Evolutionary conservation across 2,329 filamentous ascomycete species (phyloP).

Genomic region (Cladobotryum protrusum): DNA sequence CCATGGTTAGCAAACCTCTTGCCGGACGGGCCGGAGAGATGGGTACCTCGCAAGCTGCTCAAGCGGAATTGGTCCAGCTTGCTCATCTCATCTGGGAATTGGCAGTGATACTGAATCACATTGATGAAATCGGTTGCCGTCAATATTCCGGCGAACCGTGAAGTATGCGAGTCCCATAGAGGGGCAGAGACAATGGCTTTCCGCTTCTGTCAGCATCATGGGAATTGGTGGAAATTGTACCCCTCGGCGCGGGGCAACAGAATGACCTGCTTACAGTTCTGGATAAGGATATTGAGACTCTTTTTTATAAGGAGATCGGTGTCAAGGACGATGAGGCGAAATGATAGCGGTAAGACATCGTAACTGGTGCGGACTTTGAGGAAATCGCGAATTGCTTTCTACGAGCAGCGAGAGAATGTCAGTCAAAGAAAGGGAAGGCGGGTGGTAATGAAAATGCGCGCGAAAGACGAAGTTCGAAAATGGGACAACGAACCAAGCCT

Average conservation of each 20-base stretch:
- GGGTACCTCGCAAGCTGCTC: slow-evolving; percentile 79
- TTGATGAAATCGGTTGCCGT: slow-evolving; percentile 98
- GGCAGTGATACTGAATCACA: slow-evolving; percentile 97
- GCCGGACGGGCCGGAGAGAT: background rate
- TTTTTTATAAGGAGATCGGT: slow-evolving; percentile 94
- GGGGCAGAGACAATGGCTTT: slow-evolving; percentile 94
- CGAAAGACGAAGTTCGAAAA: background rate
- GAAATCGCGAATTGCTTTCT: slow-evolving; percentile 92
- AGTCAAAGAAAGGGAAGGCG: background rate
- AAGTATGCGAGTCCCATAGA: slow-evolving; percentile 90
- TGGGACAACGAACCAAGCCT: slow-evolving; percentile 58
- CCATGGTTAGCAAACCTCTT: background rate
- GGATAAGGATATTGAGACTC: slow-evolving; percentile 88
- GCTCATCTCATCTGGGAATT: slow-evolving; percentile 83
- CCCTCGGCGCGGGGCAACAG: background rate
- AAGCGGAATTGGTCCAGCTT: slow-evolving; percentile 91
- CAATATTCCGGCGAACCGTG: slow-evolving; percentile 86
- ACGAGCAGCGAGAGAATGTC: slow-evolving; percentile 18
- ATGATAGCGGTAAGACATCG: slow-evolving; percentile 93
- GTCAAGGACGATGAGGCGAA: slow-evolving; percentile 92
- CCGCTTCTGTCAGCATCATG: slow-evolving; percentile 6
- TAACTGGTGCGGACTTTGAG: slow-evolving; percentile 95
- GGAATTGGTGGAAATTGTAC: background rate
- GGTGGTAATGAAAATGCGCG: background rate
- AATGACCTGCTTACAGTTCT: slow-evolving; percentile 66